These are phyloP conservation scores for Chlamydomonas eustigma DNA, from an alignment of 139 green algal genomes.

Conservation along the genomic window DNA sequence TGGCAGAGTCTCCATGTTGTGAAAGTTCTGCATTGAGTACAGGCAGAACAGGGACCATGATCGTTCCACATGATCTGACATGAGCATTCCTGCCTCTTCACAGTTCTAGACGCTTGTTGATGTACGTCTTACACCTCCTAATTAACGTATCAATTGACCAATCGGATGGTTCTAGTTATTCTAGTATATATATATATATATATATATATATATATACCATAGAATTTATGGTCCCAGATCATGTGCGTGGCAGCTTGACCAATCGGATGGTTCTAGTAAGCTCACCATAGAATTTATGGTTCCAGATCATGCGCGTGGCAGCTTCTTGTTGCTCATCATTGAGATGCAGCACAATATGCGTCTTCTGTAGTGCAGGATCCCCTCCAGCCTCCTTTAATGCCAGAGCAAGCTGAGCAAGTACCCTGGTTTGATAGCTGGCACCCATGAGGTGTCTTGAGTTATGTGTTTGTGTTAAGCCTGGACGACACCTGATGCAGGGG, in stretches of 20 bases:
- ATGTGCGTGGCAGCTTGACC: too few species aligned
- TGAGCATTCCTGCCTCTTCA: too few species aligned
- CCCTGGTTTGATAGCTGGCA: too few species aligned
- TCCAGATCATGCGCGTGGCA: neutral
- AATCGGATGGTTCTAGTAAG: neutral
- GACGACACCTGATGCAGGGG: too few species aligned
- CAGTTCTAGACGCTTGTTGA: too few species aligned
- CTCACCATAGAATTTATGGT: neutral
- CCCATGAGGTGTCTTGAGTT: too few species aligned
- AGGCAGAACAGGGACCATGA: neutral
- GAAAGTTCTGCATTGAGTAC: neutral
- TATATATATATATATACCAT: too few species aligned
- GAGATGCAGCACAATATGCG: neutral
- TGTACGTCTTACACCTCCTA: too few species aligned
- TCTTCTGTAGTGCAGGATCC: neutral
- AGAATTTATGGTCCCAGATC: neutral
- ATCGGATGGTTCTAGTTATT: neutral
- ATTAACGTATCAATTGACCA: neutral
- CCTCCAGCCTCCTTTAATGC: neutral
- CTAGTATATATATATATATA: too few species aligned
- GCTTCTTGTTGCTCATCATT: neutral
- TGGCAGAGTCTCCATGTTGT: neutral
- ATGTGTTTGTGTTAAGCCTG: too few species aligned
- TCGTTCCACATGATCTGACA: too few species aligned
- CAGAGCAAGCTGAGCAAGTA: too few species aligned